Conservation (phyloP, 2,329 filamentous ascomycete species). For the Lecanicillium sp. region DNA sequence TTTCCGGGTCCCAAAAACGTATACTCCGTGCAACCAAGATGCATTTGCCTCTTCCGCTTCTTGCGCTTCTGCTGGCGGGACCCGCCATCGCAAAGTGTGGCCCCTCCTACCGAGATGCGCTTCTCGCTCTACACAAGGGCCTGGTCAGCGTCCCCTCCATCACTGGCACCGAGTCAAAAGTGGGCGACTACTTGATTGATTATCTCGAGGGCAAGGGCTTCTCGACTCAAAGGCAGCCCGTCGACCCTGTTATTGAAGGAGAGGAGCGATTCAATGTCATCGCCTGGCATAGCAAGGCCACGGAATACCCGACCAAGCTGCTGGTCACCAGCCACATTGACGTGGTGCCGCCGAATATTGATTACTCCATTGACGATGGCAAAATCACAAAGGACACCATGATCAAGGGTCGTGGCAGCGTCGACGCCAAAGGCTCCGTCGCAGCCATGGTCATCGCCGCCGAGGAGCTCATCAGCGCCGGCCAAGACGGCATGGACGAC, state of each 20-base stretch:
- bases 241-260: neutral
- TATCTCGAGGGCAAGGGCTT: neutral
- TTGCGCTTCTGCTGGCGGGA: no score
- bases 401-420: constrained; percentile 54
- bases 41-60: no score
- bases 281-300: neutral
- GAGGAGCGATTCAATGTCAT: neutral
- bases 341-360: neutral
- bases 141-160: neutral
- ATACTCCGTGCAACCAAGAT: no score
- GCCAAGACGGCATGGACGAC: constrained; percentile 18
- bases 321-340: constrained; percentile 2
- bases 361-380: neutral
- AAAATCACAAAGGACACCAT: constrained; percentile 14
- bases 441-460: constrained; percentile 62
- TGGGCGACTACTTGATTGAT: neutral
- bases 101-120: neutral
- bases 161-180: neutral
- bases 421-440: constrained; percentile 57
- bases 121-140: neutral
- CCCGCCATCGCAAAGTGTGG: no score
- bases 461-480: constrained; percentile 33
- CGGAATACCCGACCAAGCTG: neutral
- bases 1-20: no score
- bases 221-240: neutral